Base-by-base conservation (phyloP, 192 early-diverging fungal genomes). In the Paraglomus occultum region DNA sequence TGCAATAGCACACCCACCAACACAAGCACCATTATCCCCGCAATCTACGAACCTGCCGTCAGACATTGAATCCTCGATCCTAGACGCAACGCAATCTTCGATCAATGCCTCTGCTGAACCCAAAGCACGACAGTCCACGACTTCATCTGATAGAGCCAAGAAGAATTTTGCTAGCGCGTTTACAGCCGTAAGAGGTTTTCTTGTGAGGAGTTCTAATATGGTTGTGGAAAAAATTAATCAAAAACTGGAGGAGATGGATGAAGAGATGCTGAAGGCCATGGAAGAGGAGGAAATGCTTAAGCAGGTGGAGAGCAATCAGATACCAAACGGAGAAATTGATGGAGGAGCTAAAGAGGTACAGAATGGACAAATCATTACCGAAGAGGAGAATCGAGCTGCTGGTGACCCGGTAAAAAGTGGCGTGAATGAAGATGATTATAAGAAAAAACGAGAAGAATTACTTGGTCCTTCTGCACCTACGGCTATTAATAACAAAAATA, bases 161-260 rank as follows among this genome's bases (percentile, higher is more conserved):
- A 57, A 20, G 20, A 57, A 57, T 57, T 57, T 17, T 17, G 1
- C 20, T 11, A 57, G 20, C 38, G 54, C 54, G 0, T 31, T 57
- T 4, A 31, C 18, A 10, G 18, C 17, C 17, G 54, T 57, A 11
- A 17, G 54, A 17, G 54, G 54, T 0, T 57, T 57, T 57, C 20
- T 57, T 20, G 11, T 20, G 17, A 17, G 6, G 1, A 57, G 18
- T 57, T 51, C 50, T 2, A 51, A 51, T 51, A 51, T 18, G 17
- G 50, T 51, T 51, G 54, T 57, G 9, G 54, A 57, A 7, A 57
- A 57, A 57, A 57, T 57, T 20, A 57, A 57, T 57, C 54, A 57
- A 20, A 57, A 57, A 20, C 54, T 57, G 10, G 54, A 57, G 17
- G 54, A 57, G 38, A 11, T 57, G 15, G 54, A 57, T 57, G 54